Conservation (phyloP, 176 grass and related monocot species). For the Oryza australiensis region DNA sequence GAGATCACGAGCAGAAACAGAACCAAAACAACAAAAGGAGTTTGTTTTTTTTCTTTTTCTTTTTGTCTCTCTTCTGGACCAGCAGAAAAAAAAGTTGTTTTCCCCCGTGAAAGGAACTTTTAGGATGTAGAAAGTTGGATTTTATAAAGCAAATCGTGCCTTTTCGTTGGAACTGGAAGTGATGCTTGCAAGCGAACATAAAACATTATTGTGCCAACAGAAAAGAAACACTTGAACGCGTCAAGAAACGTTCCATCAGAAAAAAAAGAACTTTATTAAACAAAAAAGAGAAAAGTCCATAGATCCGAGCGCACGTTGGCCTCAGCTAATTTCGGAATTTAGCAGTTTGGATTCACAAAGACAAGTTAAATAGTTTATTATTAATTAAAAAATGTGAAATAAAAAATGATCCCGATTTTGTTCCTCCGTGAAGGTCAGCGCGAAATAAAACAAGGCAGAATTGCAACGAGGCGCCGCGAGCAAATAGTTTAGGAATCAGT, state of each 20-base stretch:
- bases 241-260: constrained; percentile 15
- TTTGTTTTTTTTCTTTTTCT: background rate
- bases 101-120: background rate
- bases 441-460: background rate
- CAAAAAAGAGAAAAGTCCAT: background rate
- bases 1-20: constrained; percentile 36
- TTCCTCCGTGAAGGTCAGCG: background rate
- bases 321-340: background rate
- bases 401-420: background rate
- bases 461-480: constrained; percentile 31
- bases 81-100: background rate
- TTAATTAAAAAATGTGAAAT: background rate
- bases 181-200: background rate
- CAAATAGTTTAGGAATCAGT: constrained; percentile 17
- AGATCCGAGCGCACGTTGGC: background rate
- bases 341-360: background rate
- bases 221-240: background rate
- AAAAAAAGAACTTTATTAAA: background rate
- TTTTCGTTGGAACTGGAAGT: background rate
- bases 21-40: background rate
- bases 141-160: background rate
- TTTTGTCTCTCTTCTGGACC: background rate
- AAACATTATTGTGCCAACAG: background rate
- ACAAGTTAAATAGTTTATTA: background rate
- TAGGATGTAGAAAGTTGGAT: background rate